A percentile compares a stretch with the other conserved stretches of the same genome.
Evolutionary conservation across 2,329 filamentous ascomycete genomes (phyloP).

Genomic region (Fusarium torulosum): DNA sequence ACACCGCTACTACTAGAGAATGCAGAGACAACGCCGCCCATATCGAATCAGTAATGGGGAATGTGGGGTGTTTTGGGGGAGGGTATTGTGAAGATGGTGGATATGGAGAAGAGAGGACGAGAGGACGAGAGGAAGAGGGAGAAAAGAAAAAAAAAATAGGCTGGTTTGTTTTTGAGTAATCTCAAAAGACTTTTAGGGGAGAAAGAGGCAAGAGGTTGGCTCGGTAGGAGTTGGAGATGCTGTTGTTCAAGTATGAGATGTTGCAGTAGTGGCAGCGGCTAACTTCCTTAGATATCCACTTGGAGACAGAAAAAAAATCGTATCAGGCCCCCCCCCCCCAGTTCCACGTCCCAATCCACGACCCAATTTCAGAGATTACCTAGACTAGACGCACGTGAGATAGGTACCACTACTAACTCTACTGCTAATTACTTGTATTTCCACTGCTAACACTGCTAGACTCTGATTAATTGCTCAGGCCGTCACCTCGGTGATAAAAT

Average conservation of each 20-base stretch:
- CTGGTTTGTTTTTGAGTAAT: constrained; percentile 25
- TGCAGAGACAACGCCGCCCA: constrained; percentile 58
- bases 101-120: constrained; percentile 20
- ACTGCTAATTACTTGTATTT: not conserved
- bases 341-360: constrained; percentile 3
- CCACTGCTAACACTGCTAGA: constrained; percentile 2
- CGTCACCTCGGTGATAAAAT: constrained; percentile 49
- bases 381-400: too few species aligned
- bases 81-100: constrained; percentile 25
- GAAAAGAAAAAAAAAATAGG: constrained; percentile 11
- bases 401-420: not conserved
- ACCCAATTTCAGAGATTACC: not conserved
- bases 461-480: constrained; percentile 31
- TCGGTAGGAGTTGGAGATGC: constrained; percentile 33
- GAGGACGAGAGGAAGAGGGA: not conserved
- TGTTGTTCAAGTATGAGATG: constrained; percentile 35
- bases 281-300: not conserved
- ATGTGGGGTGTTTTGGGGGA: constrained; percentile 26
- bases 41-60: constrained; percentile 47
- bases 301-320: constrained; percentile 40
- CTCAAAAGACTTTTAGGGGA: constrained; percentile 19
- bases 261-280: constrained; percentile 38
- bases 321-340: constrained; percentile 30
- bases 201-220: constrained; percentile 30
- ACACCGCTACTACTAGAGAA: constrained; percentile 53